A percentile compares a stretch with the other conserved stretches of the same genome.
phyloP scores from a whole-genome alignment of 2,329 filamentous ascomycete genomes.

The Thielaviopsis punctulata region DNA sequence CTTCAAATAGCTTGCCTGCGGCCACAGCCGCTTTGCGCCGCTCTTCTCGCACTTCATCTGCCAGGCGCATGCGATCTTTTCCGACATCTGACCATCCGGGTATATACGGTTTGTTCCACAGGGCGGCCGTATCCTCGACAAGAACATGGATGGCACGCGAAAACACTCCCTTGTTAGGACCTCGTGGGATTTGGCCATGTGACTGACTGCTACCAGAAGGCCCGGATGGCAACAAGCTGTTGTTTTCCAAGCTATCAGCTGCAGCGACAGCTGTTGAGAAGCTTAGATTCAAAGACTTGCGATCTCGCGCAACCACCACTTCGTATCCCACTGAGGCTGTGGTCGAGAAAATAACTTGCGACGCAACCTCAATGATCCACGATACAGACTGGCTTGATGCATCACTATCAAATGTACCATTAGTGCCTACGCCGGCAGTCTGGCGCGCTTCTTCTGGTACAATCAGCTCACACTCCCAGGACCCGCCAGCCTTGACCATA shows the following conservation, averaged over 20 bases:
- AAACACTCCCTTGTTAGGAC: constrained; percentile 49
- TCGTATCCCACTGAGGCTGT: constrained; percentile 82
- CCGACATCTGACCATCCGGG: constrained; percentile 42
- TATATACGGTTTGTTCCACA: constrained; percentile 86
- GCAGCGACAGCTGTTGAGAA: constrained; percentile 25
- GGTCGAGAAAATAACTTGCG: constrained; percentile 84
- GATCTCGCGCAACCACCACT: constrained; percentile 67
- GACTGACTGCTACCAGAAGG: constrained; percentile 20
- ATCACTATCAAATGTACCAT: constrained; percentile 29
- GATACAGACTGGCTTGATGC: constrained; percentile 40
- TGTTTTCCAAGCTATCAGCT: constrained; percentile 17
- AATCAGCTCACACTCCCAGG: constrained; percentile 62
- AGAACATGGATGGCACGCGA: constrained; percentile 62
- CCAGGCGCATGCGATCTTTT: constrained; percentile 14
- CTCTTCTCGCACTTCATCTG: constrained; percentile 11
- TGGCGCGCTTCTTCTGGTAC: constrained; percentile 66
- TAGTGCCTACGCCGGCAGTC: constrained; percentile 33
- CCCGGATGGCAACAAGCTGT: background rate
- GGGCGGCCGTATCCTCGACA: constrained; percentile 70
- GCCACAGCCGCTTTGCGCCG: constrained; percentile 2
- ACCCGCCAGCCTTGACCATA: constrained; percentile 84
- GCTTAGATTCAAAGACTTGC: constrained; percentile 58
- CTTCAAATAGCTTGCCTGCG: background rate
- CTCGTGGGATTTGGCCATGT: constrained; percentile 25
- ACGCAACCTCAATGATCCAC: constrained; percentile 84